Conservation (phyloP, 352 stramenopile genomes). For the Pythium graminicola region DNA sequence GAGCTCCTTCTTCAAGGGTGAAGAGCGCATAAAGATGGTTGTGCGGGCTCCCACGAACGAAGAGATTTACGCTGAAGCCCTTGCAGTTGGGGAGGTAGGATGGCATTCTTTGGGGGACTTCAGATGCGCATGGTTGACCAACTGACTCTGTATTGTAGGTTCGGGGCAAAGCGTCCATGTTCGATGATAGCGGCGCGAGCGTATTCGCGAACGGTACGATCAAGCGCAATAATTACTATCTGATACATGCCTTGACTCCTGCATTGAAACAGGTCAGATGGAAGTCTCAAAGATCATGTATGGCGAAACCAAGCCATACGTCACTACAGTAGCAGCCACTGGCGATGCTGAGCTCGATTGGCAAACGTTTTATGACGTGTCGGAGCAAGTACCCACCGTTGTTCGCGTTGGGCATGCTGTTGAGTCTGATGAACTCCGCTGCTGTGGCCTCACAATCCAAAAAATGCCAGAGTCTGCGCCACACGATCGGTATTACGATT, state of each 20-base stretch:
- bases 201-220: slow-evolving; percentile 15
- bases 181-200: slow-evolving; percentile 17
- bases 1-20: slow-evolving; percentile 83
- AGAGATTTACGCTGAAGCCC: slow-evolving; percentile 63
- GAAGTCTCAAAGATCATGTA: slow-evolving; percentile 79
- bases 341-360: slow-evolving; percentile 64
- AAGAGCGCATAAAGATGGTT: slow-evolving; percentile 76
- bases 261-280: slow-evolving; percentile 64
- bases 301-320: slow-evolving; percentile 61
- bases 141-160: slow-evolving; percentile 20
- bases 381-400: slow-evolving; percentile 80
- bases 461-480: slow-evolving; percentile 60
- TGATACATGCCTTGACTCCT: too few species aligned
- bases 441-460: slow-evolving; percentile 74
- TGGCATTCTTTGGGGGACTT: too few species aligned
- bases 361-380: slow-evolving; percentile 79
- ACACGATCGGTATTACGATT: slow-evolving; percentile 51
- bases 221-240: neutral
- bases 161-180: slow-evolving; percentile 50
- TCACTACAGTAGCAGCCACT: slow-evolving; percentile 61
- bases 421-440: slow-evolving; percentile 40
- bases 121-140: too few species aligned
- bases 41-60: slow-evolving; percentile 63
- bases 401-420: slow-evolving; percentile 64
- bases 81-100: slow-evolving; percentile 67